A percentile compares a stretch with the other conserved stretches of the same genome.
These are phyloP conservation scores for Eremothecium sinecaudum DNA, from an alignment of 1,139 yeast species.

Conservation along the genomic window DNA sequence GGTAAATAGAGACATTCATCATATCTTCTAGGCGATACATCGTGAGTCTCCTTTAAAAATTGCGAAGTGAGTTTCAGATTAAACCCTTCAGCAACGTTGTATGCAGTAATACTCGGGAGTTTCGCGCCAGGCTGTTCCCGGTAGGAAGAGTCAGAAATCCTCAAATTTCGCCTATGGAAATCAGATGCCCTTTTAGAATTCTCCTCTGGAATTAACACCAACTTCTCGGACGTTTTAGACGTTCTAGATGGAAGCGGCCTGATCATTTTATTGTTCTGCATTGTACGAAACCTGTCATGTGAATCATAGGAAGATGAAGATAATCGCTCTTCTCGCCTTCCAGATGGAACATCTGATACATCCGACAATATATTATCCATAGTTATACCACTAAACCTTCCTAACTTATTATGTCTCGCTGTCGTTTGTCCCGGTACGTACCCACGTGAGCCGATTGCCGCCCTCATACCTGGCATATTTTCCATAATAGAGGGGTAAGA, in stretches of 20 bases:
- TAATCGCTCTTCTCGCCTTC: slow-evolving; percentile 33
- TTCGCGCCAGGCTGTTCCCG: slow-evolving; percentile 60
- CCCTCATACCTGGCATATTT: slow-evolving; percentile 1
- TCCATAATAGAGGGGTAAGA: slow-evolving; percentile 3
- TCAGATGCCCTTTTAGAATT: slow-evolving; percentile 10
- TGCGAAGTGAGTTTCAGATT: slow-evolving; percentile 53
- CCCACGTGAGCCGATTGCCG: slow-evolving; percentile 1
- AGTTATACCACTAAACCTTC: slow-evolving; percentile 54
- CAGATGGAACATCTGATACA: slow-evolving; percentile 77
- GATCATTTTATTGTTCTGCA: slow-evolving; percentile 41
- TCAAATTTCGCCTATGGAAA: slow-evolving; percentile 7
- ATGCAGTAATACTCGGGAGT: slow-evolving; percentile 81
- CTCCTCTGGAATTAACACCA: slow-evolving; percentile 79
- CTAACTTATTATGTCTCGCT: slow-evolving; percentile 7
- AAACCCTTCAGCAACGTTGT: slow-evolving; percentile 76
- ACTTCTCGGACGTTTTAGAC: slow-evolving; percentile 73
- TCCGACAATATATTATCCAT: slow-evolving; percentile 63
- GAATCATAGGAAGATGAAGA: slow-evolving; percentile 29
- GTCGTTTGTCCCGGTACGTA: neutral
- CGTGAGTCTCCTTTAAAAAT: slow-evolving; percentile 61
- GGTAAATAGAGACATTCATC: slow-evolving; percentile 91
- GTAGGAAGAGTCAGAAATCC: slow-evolving; percentile 53
- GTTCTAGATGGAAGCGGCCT: slow-evolving; percentile 76
- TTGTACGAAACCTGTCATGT: slow-evolving; percentile 14
- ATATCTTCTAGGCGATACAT: slow-evolving; percentile 74